These are phyloP conservation scores for Saccharata proteae DNA, from an alignment of 2,329 filamentous ascomycete species.

Conservation along the genomic window DNA sequence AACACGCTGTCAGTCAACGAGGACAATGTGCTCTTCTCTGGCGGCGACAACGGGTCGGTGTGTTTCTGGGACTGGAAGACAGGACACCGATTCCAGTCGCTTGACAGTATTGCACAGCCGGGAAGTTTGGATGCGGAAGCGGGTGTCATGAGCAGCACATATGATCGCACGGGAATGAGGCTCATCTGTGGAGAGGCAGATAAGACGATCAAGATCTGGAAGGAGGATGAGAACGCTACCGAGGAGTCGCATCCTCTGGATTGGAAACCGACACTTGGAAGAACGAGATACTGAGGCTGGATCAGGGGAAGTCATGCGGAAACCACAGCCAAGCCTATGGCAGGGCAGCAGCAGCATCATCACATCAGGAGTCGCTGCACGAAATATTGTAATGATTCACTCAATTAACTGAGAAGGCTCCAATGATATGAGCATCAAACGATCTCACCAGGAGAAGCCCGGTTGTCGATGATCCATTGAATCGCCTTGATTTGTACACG, in stretches of 20 bases:
- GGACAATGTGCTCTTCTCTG: slow-evolving; percentile 89
- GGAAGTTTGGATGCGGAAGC: slow-evolving; percentile 89
- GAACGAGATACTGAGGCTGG: too few relatives aligned
- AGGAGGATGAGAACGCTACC: slow-evolving; percentile 80
- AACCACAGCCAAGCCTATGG: too few relatives aligned
- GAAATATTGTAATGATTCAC: too few relatives aligned
- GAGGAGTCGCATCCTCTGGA: slow-evolving; percentile 83
- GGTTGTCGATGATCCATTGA: too few relatives aligned
- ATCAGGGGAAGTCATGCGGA: too few relatives aligned
- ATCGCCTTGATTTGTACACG: too few relatives aligned
- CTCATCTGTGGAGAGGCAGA: slow-evolving; percentile 92
- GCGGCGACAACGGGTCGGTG: slow-evolving; percentile 91
- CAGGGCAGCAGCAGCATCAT: too few relatives aligned
- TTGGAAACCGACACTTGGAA: slow-evolving; percentile 71
- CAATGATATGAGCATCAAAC: too few relatives aligned
- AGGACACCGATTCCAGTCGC: slow-evolving; percentile 77
- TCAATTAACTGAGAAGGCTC: too few relatives aligned
- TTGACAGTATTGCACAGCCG: slow-evolving; percentile 87
- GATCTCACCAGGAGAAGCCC: too few relatives aligned
- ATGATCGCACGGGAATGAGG: slow-evolving; percentile 77
- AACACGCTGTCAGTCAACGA: slow-evolving; percentile 90
- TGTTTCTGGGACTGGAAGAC: slow-evolving; percentile 99
- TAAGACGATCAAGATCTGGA: slow-evolving; percentile 97
- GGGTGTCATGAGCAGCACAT: slow-evolving; percentile 88
- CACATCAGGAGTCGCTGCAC: too few relatives aligned